Evolutionary conservation across 768 basidiomycete species (phyloP).

Genomic region (Leucogyrophana mollusca): DNA sequence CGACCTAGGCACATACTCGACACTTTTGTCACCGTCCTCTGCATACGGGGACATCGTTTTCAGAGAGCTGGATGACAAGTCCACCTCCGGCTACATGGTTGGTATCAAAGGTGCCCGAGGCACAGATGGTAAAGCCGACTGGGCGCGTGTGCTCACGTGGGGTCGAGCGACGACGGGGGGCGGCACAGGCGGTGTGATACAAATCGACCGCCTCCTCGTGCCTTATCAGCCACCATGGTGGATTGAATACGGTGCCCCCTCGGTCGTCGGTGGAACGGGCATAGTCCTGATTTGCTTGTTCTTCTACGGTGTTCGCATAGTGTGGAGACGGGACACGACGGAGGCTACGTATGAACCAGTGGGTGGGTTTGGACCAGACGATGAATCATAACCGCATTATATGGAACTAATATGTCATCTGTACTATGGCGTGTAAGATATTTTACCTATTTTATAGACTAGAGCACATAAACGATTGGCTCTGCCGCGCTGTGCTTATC

Average conservation of each 20-base stretch:
- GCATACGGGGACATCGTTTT: constrained; percentile 86
- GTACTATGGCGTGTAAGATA: constrained; percentile 9
- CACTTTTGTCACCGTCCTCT: constrained; percentile 64
- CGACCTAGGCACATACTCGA: constrained; percentile 71
- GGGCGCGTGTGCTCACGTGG: constrained; percentile 67
- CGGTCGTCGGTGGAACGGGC: constrained; percentile 59
- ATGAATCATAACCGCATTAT: constrained; percentile 27
- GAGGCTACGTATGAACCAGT: constrained; percentile 90
- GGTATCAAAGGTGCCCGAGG: constrained; percentile 75
- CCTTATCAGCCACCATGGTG: constrained; percentile 91
- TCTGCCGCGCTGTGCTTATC: no score
- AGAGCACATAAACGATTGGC: no score
- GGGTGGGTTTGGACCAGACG: constrained; percentile 71
- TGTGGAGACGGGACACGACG: constrained; percentile 75
- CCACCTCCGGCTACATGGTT: constrained; percentile 49
- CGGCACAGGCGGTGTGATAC: constrained; percentile 83
- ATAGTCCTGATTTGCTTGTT: constrained; percentile 61
- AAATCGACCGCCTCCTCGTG: constrained; percentile 78
- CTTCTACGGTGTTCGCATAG: constrained; percentile 65
- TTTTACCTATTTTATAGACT: not conserved
- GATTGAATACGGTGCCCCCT: constrained; percentile 69
- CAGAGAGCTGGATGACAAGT: constrained; percentile 46
- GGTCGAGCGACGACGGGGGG: constrained; percentile 73
- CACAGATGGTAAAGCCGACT: constrained; percentile 59
- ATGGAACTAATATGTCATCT: constrained; percentile 16